Evolutionary conservation across 2,329 filamentous ascomycete genomes (phyloP), one percentile per base, ranked within the genome.

Genomic region (Rutstroemia sp.): DNA sequence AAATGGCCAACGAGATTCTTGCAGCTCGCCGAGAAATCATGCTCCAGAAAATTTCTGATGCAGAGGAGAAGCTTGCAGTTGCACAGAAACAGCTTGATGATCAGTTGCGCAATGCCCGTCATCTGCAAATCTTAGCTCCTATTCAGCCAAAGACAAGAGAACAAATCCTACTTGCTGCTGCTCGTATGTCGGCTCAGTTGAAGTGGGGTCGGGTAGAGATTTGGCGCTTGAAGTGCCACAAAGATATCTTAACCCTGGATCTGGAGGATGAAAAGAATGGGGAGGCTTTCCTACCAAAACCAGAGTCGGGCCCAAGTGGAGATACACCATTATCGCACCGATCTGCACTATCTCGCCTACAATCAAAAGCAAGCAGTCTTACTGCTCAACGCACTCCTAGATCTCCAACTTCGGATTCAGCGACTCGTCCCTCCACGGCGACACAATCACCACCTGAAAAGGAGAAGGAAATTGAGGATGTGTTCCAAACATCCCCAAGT

Each of bases 201-300:
- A 95, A 94, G 69, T 96, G 92, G 92, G 85, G 87, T n/a, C 81
- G 92, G 59, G 87, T 95, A 69, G 90, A 96, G 63, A 94, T 96
- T 19, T 96, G 92, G 90, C 88, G 86, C 54, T 81, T 92, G 65
- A 92, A 84, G 67, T 96, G 92, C 62, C 92, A 99, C 70, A 85
- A 87, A 44, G 92, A 96, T 65, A 92, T 97, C 58, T 75, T 99
- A 19, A 77, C 84, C 5, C 80, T 91, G 71, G 94, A 99, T 68
- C 75, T 97, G 8, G 87, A 92, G 54, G 89, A 96, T 63, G 92
- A 96, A 66, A 67, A 60, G 36, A 68, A 68, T 10, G 69, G 6
- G 50, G 44, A 17, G 39, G 34, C 36, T 27, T 51, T 52, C 16
- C 14, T 54, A 12, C 30, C 19, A 25, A 58, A 54, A 30, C 21